Conservation (phyloP, 2,329 filamentous ascomycete genomes). For the Sporothrix variecibatus region DNA sequence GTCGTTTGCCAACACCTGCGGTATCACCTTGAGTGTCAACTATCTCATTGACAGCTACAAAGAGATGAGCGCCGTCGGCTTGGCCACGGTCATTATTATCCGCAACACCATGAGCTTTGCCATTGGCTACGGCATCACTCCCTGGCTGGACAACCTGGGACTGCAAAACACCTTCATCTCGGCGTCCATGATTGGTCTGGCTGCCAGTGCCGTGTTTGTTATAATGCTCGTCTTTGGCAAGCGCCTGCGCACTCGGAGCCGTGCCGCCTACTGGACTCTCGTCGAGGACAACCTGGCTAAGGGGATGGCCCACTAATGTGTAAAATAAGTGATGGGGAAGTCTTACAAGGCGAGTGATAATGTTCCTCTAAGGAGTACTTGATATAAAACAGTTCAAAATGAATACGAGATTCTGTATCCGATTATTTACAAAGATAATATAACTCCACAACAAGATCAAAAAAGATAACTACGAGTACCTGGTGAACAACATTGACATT, state of each 20-base stretch:
- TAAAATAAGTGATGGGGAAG: too few relatives aligned
- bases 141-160: slow-evolving; percentile 34
- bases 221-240: slow-evolving; percentile 17
- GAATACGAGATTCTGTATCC: too few relatives aligned
- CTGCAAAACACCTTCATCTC: slow-evolving; percentile 30
- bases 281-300: neutral
- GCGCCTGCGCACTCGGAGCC: neutral
- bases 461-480: neutral
- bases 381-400: too few relatives aligned
- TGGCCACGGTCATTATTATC: slow-evolving; percentile 34
- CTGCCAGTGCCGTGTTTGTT: slow-evolving; percentile 13
- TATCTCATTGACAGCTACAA: slow-evolving; percentile 47
- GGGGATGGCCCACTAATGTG: neutral
- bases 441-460: too few relatives aligned
- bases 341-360: too few relatives aligned
- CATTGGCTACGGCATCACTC: slow-evolving; percentile 40
- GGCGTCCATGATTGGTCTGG: slow-evolving; percentile 15
- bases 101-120: slow-evolving; percentile 36
- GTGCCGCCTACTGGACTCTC: neutral
- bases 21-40: slow-evolving; percentile 43
- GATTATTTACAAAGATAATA: too few relatives aligned
- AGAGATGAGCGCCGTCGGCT: slow-evolving; percentile 35
- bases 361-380: too few relatives aligned
- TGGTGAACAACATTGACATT: too few relatives aligned
- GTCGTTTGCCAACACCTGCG: slow-evolving; percentile 43